Percentiles rank a stretch among this genome's conserved stretches.
phyloP scores from a whole-genome alignment of 768 basidiomycete genomes.

The Pisolithus orientalis region DNA sequence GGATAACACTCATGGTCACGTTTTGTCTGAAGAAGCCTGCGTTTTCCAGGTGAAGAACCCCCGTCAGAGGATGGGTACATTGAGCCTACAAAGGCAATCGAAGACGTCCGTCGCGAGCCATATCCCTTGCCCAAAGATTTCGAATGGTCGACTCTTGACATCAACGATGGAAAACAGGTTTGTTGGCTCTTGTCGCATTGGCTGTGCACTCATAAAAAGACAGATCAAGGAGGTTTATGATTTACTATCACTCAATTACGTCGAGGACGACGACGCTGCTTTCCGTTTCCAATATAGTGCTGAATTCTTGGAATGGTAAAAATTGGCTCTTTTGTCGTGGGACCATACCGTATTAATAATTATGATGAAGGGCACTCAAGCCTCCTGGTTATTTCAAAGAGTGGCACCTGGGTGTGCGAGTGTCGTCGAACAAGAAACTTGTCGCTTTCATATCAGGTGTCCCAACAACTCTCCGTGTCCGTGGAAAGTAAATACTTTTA shows the following conservation, averaged over 20 bases:
- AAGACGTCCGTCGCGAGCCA: conserved; percentile 83
- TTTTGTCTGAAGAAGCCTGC: not conserved
- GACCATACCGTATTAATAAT: not conserved
- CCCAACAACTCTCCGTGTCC: conserved; percentile 80
- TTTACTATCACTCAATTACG: conserved; percentile 87
- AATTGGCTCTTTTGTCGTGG: not conserved
- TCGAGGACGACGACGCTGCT: conserved; percentile 93
- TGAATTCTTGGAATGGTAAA: conserved; percentile 88
- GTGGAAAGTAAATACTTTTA: conserved; percentile 56
- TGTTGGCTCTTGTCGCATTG: not conserved
- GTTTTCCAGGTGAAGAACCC: conserved; percentile 48
- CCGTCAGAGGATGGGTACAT: conserved; percentile 81
- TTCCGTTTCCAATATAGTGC: conserved; percentile 96
- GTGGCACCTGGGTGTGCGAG: conserved; percentile 96
- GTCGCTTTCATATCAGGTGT: conserved; percentile 97
- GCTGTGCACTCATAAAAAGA: not conserved
- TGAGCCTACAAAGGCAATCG: conserved; percentile 68
- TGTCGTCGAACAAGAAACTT: conserved; percentile 83
- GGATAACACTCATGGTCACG: conserved; percentile 1
- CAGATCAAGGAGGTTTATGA: conserved; percentile 91
- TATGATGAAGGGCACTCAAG: conserved; percentile 70
- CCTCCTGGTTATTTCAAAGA: conserved; percentile 90
- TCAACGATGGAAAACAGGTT: conserved; percentile 71
- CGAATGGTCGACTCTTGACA: conserved; percentile 82
- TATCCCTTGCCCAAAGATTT: conserved; percentile 89